phyloP scores from a whole-genome alignment of 164 flowering plant species.

The Malania oleifera region DNA sequence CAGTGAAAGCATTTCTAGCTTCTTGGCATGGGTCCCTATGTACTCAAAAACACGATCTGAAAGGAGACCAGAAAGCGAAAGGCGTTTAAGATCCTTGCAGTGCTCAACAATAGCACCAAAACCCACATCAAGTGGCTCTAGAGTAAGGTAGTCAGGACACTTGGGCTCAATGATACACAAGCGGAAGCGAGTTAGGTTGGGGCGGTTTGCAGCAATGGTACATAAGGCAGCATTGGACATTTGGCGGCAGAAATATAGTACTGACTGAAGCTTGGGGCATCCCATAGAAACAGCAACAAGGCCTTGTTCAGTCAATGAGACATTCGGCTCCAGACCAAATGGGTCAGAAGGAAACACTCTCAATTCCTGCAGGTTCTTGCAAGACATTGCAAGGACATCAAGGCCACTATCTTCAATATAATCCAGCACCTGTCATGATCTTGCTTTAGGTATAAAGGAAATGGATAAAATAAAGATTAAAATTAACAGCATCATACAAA shows the following conservation, averaged over 20 bases:
- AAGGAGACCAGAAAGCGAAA: conserved; percentile 85
- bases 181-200: conserved; percentile 70
- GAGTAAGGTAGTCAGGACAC: conserved; percentile 74
- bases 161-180: conserved; percentile 83
- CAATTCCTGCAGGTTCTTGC: conserved; percentile 66
- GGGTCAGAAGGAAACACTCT: conserved; percentile 88
- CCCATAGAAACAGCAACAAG: conserved; percentile 73
- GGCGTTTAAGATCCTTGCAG: conserved; percentile 71
- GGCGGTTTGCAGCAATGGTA: conserved; percentile 62
- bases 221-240: conserved; percentile 82
- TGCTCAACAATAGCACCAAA: conserved; percentile 82
- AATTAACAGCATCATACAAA: too few species aligned
- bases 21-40: conserved; percentile 70
- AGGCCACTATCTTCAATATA: conserved; percentile 78
- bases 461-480: too few species aligned
- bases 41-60: conserved; percentile 68
- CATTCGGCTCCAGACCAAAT: conserved; percentile 46
- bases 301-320: conserved; percentile 66
- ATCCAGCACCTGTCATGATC: conserved; percentile 83
- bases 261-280: conserved; percentile 75
- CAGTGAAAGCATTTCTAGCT: conserved; percentile 78
- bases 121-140: conserved; percentile 67
- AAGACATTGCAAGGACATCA: conserved; percentile 50
- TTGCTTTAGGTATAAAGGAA: too few species aligned
- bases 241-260: conserved; percentile 85